phyloP scores from a whole-genome alignment of 2,329 filamentous ascomycete species.

The Fusarium devonianum region DNA sequence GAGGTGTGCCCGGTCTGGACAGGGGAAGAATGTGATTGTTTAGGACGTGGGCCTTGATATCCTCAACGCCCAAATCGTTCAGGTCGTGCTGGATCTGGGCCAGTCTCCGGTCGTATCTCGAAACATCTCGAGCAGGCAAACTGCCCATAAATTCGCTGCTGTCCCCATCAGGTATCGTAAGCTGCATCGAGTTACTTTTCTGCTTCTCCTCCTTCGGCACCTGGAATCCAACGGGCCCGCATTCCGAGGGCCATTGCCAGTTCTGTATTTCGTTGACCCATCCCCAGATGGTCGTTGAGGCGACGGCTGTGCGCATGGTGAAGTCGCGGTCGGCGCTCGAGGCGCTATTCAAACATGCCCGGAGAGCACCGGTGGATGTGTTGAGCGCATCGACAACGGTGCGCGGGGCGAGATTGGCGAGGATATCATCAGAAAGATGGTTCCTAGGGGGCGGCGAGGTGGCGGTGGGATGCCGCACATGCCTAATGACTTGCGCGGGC shows the following conservation, averaged over 20 bases:
- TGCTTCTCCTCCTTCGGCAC: conserved; percentile 51
- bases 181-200: conserved; percentile 47
- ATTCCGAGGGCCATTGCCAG: conserved; percentile 63
- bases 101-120: conserved; percentile 74
- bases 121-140: conserved; percentile 69
- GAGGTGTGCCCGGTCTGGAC: conserved; percentile 49
- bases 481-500: conserved; percentile 43
- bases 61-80: conserved; percentile 77
- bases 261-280: conserved; percentile 76
- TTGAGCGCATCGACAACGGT: conserved; percentile 67
- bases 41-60: conserved; percentile 87
- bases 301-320: conserved; percentile 72
- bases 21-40: conserved; percentile 75
- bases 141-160: conserved; percentile 69
- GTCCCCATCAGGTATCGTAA: conserved; percentile 31
- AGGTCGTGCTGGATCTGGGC: conserved; percentile 76
- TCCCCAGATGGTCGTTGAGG: conserved; percentile 73
- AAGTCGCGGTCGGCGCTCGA: conserved; percentile 73
- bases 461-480: conserved; percentile 45
- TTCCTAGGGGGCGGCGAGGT: conserved; percentile 55
- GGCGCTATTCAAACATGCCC: conserved; percentile 67
- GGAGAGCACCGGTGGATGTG: conserved; percentile 59
- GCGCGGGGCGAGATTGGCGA: conserved; percentile 67
- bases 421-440: conserved; percentile 62
- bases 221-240: conserved; percentile 63